phyloP scores from a whole-genome alignment of 257 asterid genomes.

The Lavandula angustifolia region DNA sequence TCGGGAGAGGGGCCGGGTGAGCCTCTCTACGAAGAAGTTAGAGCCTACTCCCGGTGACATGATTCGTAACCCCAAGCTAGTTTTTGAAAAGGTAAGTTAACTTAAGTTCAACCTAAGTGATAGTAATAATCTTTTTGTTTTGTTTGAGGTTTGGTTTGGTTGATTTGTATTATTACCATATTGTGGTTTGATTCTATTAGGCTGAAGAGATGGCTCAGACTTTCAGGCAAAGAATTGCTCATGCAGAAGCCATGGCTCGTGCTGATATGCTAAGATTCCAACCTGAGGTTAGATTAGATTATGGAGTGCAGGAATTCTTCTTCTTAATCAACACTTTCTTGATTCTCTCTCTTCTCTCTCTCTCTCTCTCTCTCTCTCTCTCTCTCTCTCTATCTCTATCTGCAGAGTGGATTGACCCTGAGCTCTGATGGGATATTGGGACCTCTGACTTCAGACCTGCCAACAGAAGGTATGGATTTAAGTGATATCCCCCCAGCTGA shows the following conservation, averaged over 20 bases:
- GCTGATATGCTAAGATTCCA: slow-evolving; percentile 98
- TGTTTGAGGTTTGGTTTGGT: not conserved
- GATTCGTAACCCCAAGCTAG: slow-evolving; percentile 96
- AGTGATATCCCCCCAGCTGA: slow-evolving; percentile 73
- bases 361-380: slow-evolving; percentile 4
- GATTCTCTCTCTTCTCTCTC: not conserved
- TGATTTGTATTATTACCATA: not conserved
- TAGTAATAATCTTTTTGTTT: not conserved
- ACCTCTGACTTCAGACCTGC: slow-evolving; percentile 79
- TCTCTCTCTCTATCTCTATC: slow-evolving; percentile 2
- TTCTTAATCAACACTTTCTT: too few relatives aligned
- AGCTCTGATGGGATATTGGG: slow-evolving; percentile 90
- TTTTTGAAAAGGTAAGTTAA: slow-evolving; percentile 78
- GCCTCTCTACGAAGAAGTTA: slow-evolving; percentile 94
- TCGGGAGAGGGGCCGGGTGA: slow-evolving; percentile 96
- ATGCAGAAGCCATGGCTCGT: slow-evolving; percentile 99
- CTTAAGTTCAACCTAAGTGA: not conserved
- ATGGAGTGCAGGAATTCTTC: too few relatives aligned
- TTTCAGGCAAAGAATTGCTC: slow-evolving; percentile 98
- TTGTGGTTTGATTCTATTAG: slow-evolving; percentile 41
- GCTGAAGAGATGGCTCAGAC: slow-evolving; percentile 99
- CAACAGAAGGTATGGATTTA: slow-evolving; percentile 79
- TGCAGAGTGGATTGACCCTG: slow-evolving; percentile 91
- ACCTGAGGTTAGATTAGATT: slow-evolving; percentile 72
- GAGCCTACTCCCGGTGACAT: slow-evolving; percentile 99